Percentiles rank a stretch among this genome's conserved stretches.
These are phyloP conservation scores for Mycena epipterygia DNA, from an alignment of 768 basidiomycete genomes.

Conservation along the genomic window DNA sequence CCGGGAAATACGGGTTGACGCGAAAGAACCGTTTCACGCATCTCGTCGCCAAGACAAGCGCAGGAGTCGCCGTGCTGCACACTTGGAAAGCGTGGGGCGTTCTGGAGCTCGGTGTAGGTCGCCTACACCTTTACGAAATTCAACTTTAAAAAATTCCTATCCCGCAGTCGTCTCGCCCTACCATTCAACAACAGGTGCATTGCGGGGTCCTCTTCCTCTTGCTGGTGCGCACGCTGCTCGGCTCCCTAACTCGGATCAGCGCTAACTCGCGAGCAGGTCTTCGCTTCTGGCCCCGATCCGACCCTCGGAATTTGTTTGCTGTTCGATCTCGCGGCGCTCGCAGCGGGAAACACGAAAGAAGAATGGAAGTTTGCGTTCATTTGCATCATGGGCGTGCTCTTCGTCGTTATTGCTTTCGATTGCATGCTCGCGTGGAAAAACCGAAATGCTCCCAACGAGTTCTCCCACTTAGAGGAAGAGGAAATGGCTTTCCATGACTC, in stretches of 20 bases:
- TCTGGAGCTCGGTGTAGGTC: slow-evolving; percentile 42
- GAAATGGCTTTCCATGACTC: slow-evolving; percentile 1
- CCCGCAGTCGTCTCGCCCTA: slow-evolving; percentile 38
- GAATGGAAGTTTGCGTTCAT: slow-evolving; percentile 45
- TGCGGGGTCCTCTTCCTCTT: slow-evolving; percentile 46
- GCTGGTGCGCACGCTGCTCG: slow-evolving; percentile 40
- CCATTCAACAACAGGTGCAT: slow-evolving; percentile 42
- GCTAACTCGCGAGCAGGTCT: slow-evolving; percentile 38
- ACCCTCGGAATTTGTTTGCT: slow-evolving; percentile 49
- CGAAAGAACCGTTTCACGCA: slow-evolving; percentile 50
- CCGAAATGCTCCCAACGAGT: background rate
- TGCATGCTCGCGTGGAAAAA: slow-evolving; percentile 8
- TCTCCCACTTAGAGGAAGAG: slow-evolving; percentile 7
- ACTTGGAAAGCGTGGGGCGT: slow-evolving; percentile 49
- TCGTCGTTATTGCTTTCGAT: slow-evolving; percentile 33
- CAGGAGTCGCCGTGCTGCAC: slow-evolving; percentile 53
- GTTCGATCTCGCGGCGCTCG: slow-evolving; percentile 47
- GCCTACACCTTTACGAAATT: background rate
- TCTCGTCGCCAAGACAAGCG: slow-evolving; percentile 57
- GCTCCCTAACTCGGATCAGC: background rate
- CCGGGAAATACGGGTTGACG: slow-evolving; percentile 39
- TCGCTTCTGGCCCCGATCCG: slow-evolving; percentile 55
- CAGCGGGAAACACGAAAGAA: slow-evolving; percentile 40
- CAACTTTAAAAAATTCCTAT: background rate
- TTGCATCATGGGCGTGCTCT: slow-evolving; percentile 39